A percentile compares a stretch with the other conserved stretches of the same genome.
These are phyloP conservation scores for Lodderomyces jiufengensis DNA, from an alignment of 1,139 yeast species.

Conservation along the genomic window DNA sequence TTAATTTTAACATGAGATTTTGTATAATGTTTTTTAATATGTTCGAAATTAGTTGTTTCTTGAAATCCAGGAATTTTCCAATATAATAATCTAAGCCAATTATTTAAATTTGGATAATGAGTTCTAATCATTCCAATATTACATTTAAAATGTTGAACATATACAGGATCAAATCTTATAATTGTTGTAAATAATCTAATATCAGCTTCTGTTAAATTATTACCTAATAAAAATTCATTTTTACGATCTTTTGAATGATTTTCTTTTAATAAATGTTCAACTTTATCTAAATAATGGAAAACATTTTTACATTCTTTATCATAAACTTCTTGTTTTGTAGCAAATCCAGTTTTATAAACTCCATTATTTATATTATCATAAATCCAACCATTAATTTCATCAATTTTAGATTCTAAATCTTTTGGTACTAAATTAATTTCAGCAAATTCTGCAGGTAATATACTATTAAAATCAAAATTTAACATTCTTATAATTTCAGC, in stretches of 20 bases:
- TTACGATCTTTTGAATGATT: constrained; percentile 35
- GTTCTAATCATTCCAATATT: constrained; percentile 77
- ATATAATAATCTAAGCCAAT: constrained; percentile 79
- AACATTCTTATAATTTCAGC: constrained; percentile 84
- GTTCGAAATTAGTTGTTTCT: constrained; percentile 81
- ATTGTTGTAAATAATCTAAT: constrained; percentile 74
- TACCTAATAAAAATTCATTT: constrained; percentile 55
- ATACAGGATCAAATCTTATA: constrained; percentile 84
- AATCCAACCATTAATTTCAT: constrained; percentile 78
- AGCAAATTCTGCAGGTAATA: constrained; percentile 47
- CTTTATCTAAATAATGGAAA: constrained; percentile 69
- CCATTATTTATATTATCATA: constrained; percentile 89
- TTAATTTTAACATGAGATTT: constrained; percentile 76
- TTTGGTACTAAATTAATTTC: constrained; percentile 64
- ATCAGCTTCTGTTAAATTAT: constrained; percentile 83
- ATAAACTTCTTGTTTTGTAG: constrained; percentile 79
- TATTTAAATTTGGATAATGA: constrained; percentile 74
- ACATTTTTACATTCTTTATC: constrained; percentile 64
- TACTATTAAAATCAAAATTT: constrained; percentile 55
- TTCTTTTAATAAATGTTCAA: constrained; percentile 58
- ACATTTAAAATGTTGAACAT: constrained; percentile 93
- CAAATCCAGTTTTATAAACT: constrained; percentile 91
- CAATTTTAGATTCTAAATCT: constrained; percentile 52
- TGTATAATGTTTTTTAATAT: constrained; percentile 87
- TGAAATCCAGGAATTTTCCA: constrained; percentile 79